Evolutionary conservation across 225 moss, liverwort and hornwort species (phyloP), one percentile per base, ranked within the genome.

Genomic region (Bryoerythrophyllum caledonicum): DNA sequence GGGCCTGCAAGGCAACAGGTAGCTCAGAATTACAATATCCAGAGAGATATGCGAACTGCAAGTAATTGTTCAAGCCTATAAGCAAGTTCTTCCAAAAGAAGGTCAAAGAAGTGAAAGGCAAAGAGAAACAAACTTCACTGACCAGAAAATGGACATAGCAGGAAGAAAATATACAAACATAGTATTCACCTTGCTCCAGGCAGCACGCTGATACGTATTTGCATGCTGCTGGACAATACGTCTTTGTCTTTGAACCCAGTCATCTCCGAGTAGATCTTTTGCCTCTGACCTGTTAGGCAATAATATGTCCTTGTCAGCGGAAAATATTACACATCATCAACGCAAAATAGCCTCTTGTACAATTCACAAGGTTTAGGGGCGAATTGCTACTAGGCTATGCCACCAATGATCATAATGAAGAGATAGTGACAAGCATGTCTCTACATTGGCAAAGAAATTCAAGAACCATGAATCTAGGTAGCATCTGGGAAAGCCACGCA

Each of bases 181-280:
- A 27, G 21, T 53, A 49, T 27, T 68, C 67, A 96, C 94, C 88
- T 89, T 94, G 68, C 67, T 58, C 96, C 91, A 96, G 55, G 92
- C 90, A 73, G 90, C 72, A 43, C 83, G 78, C 69, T 92, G 91
- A 69, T 96, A 94, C 51, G 71, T 78, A 7, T 90, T 86, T 63
- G 87, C 90, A 84, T 94, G 85, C 80, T 96, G 90, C 84, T 96
- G 91, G 46, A 94, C 88, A 61, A 89, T 92, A 41, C 91, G 86
- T 44, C 94, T 84, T 38, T 96, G 94, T 73, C 89, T 85, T 79
- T 94, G 94, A 72, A 94, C 90, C 94, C 92, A 96, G 72, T 94
- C 94, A 62, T 94, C 92, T 53, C 88, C 90, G 40, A 91, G 82
- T 68, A 92, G 78, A 78, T 89, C 88, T 82, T 92, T 96, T 23